Evolutionary conservation across 73 alveolate species (phyloP).

Genomic region (Tetrahymena thermophila): DNA sequence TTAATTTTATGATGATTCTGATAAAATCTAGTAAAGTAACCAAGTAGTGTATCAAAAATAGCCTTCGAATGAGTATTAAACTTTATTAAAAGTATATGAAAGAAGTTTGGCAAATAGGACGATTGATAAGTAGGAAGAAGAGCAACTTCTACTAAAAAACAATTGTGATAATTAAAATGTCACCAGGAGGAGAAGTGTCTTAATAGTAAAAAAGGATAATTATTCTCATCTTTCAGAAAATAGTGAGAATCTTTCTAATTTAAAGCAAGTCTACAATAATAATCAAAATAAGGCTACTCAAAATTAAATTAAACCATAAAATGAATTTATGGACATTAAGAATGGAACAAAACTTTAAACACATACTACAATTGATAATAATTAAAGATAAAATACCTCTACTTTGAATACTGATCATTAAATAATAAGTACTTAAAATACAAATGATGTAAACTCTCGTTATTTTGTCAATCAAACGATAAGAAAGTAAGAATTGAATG

Average conservation of each 20-base stretch:
- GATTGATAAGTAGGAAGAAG: neutral
- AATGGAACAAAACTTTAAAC: neutral
- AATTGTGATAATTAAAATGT: neutral
- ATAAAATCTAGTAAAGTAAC: too few relatives aligned
- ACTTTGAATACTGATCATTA: neutral
- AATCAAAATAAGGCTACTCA: neutral
- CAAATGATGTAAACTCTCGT: neutral
- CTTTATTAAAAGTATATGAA: neutral
- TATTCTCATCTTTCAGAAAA: neutral
- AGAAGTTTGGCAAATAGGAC: neutral
- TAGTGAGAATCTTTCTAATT: neutral
- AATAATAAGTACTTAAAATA: neutral
- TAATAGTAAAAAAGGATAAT: neutral
- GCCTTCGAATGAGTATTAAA: neutral
- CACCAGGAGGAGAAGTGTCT: neutral
- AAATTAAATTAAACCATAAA: neutral
- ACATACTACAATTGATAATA: neutral
- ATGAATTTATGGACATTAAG: neutral
- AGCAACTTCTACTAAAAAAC: neutral
- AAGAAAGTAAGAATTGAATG: neutral
- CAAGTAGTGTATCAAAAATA: neutral
- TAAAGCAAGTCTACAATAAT: neutral
- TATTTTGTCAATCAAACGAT: neutral
- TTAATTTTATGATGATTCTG: too few relatives aligned
- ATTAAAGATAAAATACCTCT: neutral